Evolutionary conservation across 192 early-diverging fungal genomes (phyloP).

Genomic region (Coemansia brasiliensis): DNA sequence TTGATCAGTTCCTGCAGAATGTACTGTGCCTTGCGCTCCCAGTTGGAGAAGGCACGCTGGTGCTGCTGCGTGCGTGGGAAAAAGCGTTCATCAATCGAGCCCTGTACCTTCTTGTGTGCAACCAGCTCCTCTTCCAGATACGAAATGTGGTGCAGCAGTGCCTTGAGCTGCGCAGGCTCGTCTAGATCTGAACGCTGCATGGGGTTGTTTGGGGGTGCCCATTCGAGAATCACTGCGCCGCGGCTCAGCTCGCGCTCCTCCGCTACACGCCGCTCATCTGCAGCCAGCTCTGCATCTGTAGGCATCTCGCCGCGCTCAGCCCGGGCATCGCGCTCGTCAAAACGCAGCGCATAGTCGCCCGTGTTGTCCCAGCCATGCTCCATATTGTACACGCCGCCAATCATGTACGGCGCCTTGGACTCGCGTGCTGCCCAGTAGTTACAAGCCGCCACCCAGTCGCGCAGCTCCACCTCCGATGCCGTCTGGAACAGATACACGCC

Average conservation of each 20-base stretch:
- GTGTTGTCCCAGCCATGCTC: conserved; percentile 91
- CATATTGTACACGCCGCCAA: conserved; percentile 83
- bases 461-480: conserved; percentile 63
- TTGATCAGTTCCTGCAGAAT: conserved; percentile 81
- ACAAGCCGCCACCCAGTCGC: conserved; percentile 83
- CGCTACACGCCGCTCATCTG: conserved; percentile 36
- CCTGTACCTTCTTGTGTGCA: conserved; percentile 65
- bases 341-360: conserved; percentile 47
- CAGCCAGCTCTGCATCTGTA: conserved; percentile 27
- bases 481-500: conserved; percentile 93
- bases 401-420: conserved; percentile 82
- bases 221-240: conserved; percentile 45
- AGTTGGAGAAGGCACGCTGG: conserved; percentile 70
- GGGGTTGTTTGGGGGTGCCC: conserved; percentile 55
- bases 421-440: conserved; percentile 94
- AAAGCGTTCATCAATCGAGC: conserved; percentile 59
- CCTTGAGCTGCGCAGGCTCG: conserved; percentile 59
- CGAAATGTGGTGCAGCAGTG: conserved; percentile 64
- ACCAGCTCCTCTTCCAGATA: conserved; percentile 69
- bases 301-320: conserved; percentile 36
- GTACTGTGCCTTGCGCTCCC: conserved; percentile 78
- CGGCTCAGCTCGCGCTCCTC: conserved; percentile 49
- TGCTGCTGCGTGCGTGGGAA: conserved; percentile 58
- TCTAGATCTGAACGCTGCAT: conserved; percentile 56
- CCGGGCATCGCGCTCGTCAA: conserved; percentile 50